Evolutionary conservation across 176 grass and related monocot genomes (phyloP).

Genomic region (Hordeum marinum): DNA sequence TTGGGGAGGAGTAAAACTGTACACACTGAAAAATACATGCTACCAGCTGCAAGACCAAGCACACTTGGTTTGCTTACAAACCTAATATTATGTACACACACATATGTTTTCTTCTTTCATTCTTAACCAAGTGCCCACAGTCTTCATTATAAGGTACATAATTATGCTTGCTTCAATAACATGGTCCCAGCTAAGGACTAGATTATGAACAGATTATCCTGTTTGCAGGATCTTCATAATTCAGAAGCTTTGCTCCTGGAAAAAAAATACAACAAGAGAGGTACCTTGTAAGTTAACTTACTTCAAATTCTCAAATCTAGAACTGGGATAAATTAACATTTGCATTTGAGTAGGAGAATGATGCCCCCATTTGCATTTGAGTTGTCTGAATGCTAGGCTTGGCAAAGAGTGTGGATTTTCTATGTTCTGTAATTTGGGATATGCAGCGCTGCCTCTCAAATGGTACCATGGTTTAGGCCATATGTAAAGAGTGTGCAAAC

Average conservation of each 20-base stretch:
- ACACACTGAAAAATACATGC: not conserved
- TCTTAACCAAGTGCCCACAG: conserved; percentile 12
- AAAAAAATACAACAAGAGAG: not conserved
- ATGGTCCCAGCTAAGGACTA: conserved; percentile 1
- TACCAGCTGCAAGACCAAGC: not conserved
- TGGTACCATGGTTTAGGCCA: too few relatives aligned
- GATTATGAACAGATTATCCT: conserved; percentile 18
- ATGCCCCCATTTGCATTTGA: not conserved
- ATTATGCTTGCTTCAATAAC: conserved; percentile 22
- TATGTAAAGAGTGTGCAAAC: too few relatives aligned
- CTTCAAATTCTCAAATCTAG: not conserved
- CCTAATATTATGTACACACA: conserved; percentile 1
- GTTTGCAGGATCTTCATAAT: conserved; percentile 15
- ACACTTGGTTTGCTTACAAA: not conserved
- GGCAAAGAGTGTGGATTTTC: not conserved
- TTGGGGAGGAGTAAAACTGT: not conserved
- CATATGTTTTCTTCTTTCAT: not conserved
- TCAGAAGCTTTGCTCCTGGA: conserved; percentile 28
- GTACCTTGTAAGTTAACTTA: too few relatives aligned
- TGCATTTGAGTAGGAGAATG: not conserved
- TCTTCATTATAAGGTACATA: not conserved
- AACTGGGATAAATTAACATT: not conserved
- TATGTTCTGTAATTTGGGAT: not conserved
- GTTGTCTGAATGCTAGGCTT: not conserved
- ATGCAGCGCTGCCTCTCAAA: not conserved